Conservation (phyloP, 495 filamentous ascomycete species). For the Cryomyces minteri region DNA sequence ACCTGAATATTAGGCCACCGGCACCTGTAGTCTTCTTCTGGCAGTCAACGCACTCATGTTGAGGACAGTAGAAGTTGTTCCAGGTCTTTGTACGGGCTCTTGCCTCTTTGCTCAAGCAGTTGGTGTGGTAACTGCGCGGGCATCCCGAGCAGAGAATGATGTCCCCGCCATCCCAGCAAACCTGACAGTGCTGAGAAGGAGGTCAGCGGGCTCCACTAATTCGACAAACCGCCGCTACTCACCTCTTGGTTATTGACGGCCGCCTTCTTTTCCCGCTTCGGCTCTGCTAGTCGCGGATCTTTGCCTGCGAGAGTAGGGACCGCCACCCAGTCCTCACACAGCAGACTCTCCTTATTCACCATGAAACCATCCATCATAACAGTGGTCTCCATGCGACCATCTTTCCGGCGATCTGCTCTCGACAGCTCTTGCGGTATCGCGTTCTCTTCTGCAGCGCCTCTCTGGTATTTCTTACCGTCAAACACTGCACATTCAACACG, state of each 20-base stretch:
- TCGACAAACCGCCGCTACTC: background rate
- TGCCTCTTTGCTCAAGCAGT: constrained; percentile 28
- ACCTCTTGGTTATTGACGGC: constrained; percentile 30
- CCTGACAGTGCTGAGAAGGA: constrained; percentile 30
- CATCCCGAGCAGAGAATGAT: constrained; percentile 32
- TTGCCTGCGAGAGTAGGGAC: constrained; percentile 38
- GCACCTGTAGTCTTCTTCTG: constrained; percentile 33
- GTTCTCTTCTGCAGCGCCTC: constrained; percentile 11
- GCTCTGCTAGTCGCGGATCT: constrained; percentile 31
- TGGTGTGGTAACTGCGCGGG: constrained; percentile 35
- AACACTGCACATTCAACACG: constrained; percentile 40
- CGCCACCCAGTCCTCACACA: constrained; percentile 34
- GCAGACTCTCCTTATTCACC: constrained; percentile 39
- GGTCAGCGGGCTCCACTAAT: background rate
- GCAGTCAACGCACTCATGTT: constrained; percentile 40
- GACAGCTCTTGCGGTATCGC: constrained; percentile 24
- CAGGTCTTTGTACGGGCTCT: constrained; percentile 18
- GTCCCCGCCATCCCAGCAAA: constrained; percentile 32
- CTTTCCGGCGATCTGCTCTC: constrained; percentile 30
- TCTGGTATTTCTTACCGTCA: constrained; percentile 32
- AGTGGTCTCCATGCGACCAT: constrained; percentile 32
- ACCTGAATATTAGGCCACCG: constrained; percentile 38
- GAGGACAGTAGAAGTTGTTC: constrained; percentile 32
- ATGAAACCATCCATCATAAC: constrained; percentile 41
- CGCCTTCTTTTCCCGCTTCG: constrained; percentile 22